Conservation (phyloP, 345 rosid genomes). For the Pugionium dolabratum region DNA sequence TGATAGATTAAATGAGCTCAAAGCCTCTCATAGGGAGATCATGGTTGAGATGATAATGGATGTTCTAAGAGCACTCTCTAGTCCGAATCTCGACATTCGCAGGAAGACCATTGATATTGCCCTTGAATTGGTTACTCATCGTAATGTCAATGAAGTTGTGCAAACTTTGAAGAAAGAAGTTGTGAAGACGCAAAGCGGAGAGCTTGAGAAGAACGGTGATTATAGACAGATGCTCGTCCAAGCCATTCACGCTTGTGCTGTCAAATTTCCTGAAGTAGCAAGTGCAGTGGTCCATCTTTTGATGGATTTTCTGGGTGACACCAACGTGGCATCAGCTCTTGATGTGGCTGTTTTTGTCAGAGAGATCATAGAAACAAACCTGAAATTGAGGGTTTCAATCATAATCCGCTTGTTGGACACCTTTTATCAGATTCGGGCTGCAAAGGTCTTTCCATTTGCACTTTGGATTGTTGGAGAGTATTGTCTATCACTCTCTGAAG, state of each 20-base stretch:
- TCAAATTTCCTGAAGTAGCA: constrained; percentile 91
- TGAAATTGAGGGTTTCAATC: constrained; percentile 73
- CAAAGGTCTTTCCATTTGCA: constrained; percentile 76
- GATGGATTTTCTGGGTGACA: constrained; percentile 90
- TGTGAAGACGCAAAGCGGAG: constrained; percentile 79
- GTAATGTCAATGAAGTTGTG: constrained; percentile 74
- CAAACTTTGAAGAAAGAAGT: constrained; percentile 81
- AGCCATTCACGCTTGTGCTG: constrained; percentile 82
- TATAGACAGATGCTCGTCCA: constrained; percentile 89
- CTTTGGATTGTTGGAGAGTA: constrained; percentile 91
- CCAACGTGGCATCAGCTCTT: constrained; percentile 77
- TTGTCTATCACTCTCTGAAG: constrained; percentile 77
- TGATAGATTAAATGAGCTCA: constrained; percentile 75
- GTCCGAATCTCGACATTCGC: constrained; percentile 76
- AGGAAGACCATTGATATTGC: constrained; percentile 82
- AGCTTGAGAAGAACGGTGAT: constrained; percentile 84
- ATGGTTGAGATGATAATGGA: constrained; percentile 88
- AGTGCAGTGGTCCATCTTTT: constrained; percentile 81
- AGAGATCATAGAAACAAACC: constrained; percentile 79
- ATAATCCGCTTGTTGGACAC: constrained; percentile 77
- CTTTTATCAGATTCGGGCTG: constrained; percentile 82
- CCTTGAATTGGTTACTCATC: constrained; percentile 69
- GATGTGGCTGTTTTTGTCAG: constrained; percentile 80
- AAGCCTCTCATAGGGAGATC: constrained; percentile 63
- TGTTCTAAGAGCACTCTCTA: constrained; percentile 80